Evolutionary conservation across 441 rosid species (phyloP).

Genomic region (Syzygium syzygioides): DNA sequence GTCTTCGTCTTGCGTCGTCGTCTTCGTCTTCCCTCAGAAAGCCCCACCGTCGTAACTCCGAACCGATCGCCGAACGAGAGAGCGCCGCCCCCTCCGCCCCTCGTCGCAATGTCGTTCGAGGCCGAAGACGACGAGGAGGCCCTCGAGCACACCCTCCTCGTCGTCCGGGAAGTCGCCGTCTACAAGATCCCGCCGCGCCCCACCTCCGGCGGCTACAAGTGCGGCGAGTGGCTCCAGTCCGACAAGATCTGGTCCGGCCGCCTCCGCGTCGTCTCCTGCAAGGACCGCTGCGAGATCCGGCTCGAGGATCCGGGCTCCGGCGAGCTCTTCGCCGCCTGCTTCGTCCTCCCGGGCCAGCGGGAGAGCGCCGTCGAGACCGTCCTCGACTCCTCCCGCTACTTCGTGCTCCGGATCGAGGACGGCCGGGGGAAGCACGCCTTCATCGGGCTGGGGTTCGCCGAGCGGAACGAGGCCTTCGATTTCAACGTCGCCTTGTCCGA

Average conservation of each 20-base stretch:
- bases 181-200: conserved; percentile 95
- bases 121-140: conserved; percentile 71
- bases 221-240: conserved; percentile 98
- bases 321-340: conserved; percentile 93
- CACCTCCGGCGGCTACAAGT: conserved; percentile 95
- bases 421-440: conserved; percentile 93
- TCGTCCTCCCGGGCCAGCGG: conserved; percentile 75
- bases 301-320: conserved; percentile 90
- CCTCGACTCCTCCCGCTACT: conserved; percentile 90
- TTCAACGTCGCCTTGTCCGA: conserved; percentile 97
- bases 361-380: conserved; percentile 90
- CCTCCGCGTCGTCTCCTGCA: conserved; percentile 90
- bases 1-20: neutral
- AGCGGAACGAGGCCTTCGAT: conserved; percentile 98
- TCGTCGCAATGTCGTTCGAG: neutral
- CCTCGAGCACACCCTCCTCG: conserved; percentile 89
- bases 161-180: conserved; percentile 85
- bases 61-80: neutral
- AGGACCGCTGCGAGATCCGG: conserved; percentile 97
- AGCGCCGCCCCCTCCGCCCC: too few relatives aligned
- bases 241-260: conserved; percentile 99
- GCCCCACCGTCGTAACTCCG: neutral
- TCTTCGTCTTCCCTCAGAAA: neutral
- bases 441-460: conserved; percentile 82
- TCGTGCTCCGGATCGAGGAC: conserved; percentile 91